Percentiles rank a stretch among this genome's conserved stretches.
Evolutionary conservation across 169 alveolate genomes (phyloP).

Genomic region (Cryptosporidium tyzzeri): DNA sequence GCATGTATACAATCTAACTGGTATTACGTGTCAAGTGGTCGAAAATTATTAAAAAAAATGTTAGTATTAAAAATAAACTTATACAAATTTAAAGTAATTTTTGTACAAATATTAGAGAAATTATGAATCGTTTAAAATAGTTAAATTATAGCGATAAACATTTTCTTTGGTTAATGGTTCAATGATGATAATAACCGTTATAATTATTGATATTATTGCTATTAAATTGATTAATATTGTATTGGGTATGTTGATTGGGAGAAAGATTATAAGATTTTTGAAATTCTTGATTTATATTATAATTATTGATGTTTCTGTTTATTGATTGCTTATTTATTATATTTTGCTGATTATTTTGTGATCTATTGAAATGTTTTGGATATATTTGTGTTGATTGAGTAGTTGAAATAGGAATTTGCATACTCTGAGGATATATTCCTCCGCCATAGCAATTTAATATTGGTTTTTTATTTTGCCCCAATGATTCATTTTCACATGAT

Average conservation of each 20-base stretch:
- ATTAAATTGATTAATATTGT: not conserved
- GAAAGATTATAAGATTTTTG: not conserved
- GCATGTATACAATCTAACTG: not conserved
- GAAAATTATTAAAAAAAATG: not conserved
- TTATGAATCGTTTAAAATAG: not conserved
- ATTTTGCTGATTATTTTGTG: not conserved
- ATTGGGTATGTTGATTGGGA: not conserved
- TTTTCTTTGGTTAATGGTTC: not conserved
- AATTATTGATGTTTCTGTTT: not conserved
- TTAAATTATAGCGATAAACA: not conserved
- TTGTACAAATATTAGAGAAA: not conserved
- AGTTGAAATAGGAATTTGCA: not conserved
- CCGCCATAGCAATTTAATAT: not conserved
- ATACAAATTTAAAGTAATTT: no score
- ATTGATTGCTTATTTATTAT: not conserved
- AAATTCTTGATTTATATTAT: not conserved
- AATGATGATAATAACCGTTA: not conserved
- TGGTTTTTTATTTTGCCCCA: not conserved
- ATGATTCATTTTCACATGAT: not conserved
- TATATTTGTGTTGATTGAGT: not conserved
- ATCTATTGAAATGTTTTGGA: not conserved
- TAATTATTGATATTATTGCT: not conserved
- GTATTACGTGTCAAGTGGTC: conserved; percentile 65
- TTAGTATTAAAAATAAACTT: not conserved
- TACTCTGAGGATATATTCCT: not conserved